Evolutionary conservation across 73 alveolate species (phyloP).

Genomic region (Uronychia setigera): DNA sequence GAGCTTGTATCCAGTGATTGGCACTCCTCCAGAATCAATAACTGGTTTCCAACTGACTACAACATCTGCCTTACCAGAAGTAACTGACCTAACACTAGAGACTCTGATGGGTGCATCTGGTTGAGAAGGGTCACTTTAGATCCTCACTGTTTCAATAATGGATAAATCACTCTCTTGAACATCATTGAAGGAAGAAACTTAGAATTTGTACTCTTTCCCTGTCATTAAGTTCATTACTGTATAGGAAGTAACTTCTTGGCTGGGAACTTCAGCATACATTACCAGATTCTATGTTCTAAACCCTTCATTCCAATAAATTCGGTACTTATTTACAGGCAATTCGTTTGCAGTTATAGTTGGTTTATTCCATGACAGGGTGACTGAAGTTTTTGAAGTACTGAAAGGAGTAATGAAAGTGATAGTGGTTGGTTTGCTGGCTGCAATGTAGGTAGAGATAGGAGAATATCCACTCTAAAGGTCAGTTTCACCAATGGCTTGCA

Average conservation of each 20-base stretch:
- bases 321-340: conserved; percentile 26
- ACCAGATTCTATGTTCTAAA: conserved; percentile 33
- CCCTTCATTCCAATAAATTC: conserved; percentile 63
- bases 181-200: conserved; percentile 60
- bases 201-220: conserved; percentile 60
- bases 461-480: conserved; percentile 30
- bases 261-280: conserved; percentile 11
- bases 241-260: conserved; percentile 35
- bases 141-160: conserved; percentile 24
- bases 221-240: conserved; percentile 15
- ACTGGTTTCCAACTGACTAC: conserved; percentile 58
- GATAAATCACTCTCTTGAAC: conserved; percentile 61
- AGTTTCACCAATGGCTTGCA: conserved; percentile 41
- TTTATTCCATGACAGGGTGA: conserved; percentile 39
- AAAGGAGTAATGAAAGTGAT: conserved; percentile 32
- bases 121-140: conserved; percentile 46
- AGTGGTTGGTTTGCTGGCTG: conserved; percentile 46
- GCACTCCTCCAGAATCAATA: conserved; percentile 60
- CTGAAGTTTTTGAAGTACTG: conserved; percentile 16
- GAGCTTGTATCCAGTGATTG: conserved; percentile 65
- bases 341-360: conserved; percentile 35
- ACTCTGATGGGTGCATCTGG: conserved; percentile 36
- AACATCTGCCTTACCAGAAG: conserved; percentile 27
- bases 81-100: conserved; percentile 23
- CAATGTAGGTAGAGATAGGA: conserved; percentile 29